phyloP scores from a whole-genome alignment of 768 basidiomycete species.

The Termitomyces sp. region DNA sequence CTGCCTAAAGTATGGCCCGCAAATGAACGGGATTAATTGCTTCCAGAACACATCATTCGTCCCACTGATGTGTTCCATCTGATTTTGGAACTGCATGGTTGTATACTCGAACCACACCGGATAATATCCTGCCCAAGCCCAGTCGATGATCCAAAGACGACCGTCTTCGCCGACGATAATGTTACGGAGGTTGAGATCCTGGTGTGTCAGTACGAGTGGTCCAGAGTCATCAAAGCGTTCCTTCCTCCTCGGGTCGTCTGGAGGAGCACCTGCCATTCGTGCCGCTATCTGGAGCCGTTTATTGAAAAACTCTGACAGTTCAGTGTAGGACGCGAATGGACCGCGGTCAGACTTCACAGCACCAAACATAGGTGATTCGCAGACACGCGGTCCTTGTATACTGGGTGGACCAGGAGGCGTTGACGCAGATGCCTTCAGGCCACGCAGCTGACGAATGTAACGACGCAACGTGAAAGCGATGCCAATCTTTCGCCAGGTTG shows the following conservation, averaged over 20 bases:
- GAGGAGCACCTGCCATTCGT: neutral
- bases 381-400: neutral
- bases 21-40: neutral
- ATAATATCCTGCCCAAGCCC: slow-evolving; percentile 15
- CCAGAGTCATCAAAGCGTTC: slow-evolving; percentile 12
- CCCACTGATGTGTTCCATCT: no score
- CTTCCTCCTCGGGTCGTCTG: slow-evolving; percentile 3
- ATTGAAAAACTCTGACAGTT: slow-evolving; percentile 11
- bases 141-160: slow-evolving; percentile 17
- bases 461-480: slow-evolving; percentile 16
- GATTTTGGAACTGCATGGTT: neutral
- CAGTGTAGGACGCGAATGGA: slow-evolving; percentile 11
- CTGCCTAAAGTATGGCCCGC: neutral
- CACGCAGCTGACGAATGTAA: slow-evolving; percentile 17
- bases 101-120: slow-evolving; percentile 14
- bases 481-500: slow-evolving; percentile 9
- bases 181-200: slow-evolving; percentile 15
- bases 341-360: neutral
- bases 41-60: neutral
- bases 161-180: slow-evolving; percentile 16
- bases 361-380: neutral
- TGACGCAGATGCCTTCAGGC: slow-evolving; percentile 2
- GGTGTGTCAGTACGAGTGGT: slow-evolving; percentile 19
- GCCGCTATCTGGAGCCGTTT: neutral
- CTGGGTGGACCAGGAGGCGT: neutral